phyloP scores from a whole-genome alignment of 129 eudicot species.

The Sambucus nigra region DNA sequence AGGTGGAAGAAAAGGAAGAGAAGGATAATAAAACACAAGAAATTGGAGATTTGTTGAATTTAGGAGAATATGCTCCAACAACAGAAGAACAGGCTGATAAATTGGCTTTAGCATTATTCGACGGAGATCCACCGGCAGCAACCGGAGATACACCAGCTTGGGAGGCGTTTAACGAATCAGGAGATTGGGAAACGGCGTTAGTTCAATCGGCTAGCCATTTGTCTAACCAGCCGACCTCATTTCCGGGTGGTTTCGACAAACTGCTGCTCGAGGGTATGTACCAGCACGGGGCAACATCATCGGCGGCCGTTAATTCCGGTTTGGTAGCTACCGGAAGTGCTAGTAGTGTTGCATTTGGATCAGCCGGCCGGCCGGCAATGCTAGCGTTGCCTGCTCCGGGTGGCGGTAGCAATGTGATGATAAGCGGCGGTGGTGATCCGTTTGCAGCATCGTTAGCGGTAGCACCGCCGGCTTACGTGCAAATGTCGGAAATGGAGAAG shows the following conservation, averaged over 20 bases:
- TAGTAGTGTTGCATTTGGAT: conserved; percentile 30
- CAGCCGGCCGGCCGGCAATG: conserved; percentile 16
- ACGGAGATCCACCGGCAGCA: neutral
- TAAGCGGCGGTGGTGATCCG: conserved; percentile 15
- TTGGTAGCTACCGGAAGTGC: conserved; percentile 23
- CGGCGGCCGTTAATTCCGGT: conserved; percentile 9
- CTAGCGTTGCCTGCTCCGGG: conserved; percentile 31
- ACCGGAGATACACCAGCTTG: conserved; percentile 18
- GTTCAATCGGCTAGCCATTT: conserved; percentile 34
- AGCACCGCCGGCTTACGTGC: conserved; percentile 43
- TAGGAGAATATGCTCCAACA: conserved; percentile 19
- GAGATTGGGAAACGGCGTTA: conserved; percentile 34
- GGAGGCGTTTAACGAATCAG: conserved; percentile 24
- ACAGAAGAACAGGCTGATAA: conserved; percentile 25
- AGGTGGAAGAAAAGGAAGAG: neutral
- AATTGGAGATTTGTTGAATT: conserved; percentile 21
- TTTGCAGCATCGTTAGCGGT: conserved; percentile 32
- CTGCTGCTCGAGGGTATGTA: conserved; percentile 37
- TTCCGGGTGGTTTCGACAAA: conserved; percentile 31
- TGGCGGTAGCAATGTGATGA: neutral
- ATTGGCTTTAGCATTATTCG: conserved; percentile 36
- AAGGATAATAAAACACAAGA: conserved; percentile 4
- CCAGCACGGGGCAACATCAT: conserved; percentile 21
- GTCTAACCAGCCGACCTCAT: conserved; percentile 23
- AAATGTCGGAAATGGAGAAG: conserved; percentile 35